These are phyloP conservation scores for Odontarrhena argentea DNA, from an alignment of 345 rosid species.

Conservation along the genomic window DNA sequence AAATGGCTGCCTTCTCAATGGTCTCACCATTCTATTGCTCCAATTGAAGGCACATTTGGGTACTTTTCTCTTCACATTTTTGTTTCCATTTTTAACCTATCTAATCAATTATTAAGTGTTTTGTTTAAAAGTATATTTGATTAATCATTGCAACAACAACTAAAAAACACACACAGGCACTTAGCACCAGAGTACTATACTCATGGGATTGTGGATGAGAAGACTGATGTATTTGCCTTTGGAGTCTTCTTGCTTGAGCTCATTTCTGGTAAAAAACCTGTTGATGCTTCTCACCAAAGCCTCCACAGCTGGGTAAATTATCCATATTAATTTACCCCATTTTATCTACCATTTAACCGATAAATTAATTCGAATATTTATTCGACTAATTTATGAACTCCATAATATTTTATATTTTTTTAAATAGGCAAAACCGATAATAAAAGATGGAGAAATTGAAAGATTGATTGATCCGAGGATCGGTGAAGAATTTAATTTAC, in stretches of 20 bases:
- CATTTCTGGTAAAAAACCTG: slow-evolving; percentile 87
- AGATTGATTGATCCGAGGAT: slow-evolving; percentile 81
- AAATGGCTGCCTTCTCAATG: slow-evolving; percentile 99
- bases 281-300: slow-evolving; percentile 86
- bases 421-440: slow-evolving; percentile 72
- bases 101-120: neutral
- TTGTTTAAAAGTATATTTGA: neutral
- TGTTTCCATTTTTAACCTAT: slow-evolving; percentile 20
- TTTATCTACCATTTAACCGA: no score
- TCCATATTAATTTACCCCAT: neutral
- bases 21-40: slow-evolving; percentile 97
- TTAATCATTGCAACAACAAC: slow-evolving; percentile 13
- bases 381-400: neutral
- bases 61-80: slow-evolving; percentile 31
- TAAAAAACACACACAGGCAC: slow-evolving; percentile 52
- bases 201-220: slow-evolving; percentile 98
- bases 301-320: slow-evolving; percentile 81
- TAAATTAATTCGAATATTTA: neutral
- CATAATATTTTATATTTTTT: neutral
- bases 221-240: slow-evolving; percentile 94
- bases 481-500: slow-evolving; percentile 56
- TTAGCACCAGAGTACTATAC: slow-evolving; percentile 93
- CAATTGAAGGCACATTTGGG: slow-evolving; percentile 99
- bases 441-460: slow-evolving; percentile 64
- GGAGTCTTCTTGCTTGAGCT: slow-evolving; percentile 90